These are phyloP conservation scores for Pichia kluyveri DNA, from an alignment of 805 yeast species.

Conservation along the genomic window DNA sequence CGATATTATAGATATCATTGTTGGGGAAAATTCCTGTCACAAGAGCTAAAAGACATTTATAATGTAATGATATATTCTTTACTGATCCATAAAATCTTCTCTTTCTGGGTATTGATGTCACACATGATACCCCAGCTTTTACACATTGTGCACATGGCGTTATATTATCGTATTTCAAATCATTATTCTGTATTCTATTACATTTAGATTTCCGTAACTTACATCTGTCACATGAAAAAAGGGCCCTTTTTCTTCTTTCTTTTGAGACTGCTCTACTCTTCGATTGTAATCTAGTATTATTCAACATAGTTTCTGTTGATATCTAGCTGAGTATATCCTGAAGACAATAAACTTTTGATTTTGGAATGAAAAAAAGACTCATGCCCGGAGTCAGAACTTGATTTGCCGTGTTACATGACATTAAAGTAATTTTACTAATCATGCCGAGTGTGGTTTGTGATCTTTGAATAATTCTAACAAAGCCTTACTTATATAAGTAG, in stretches of 20 bases:
- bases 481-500: too few species aligned
- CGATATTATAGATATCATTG: slow-evolving; percentile 34
- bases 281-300: slow-evolving; percentile 11
- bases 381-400: too few species aligned
- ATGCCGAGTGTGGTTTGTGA: too few species aligned
- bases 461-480: too few species aligned
- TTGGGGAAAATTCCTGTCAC: slow-evolving; percentile 36
- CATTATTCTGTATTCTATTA: slow-evolving; percentile 26
- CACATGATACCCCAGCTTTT: slow-evolving; percentile 30
- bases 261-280: slow-evolving; percentile 30
- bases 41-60: slow-evolving; percentile 31
- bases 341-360: too few species aligned
- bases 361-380: too few species aligned
- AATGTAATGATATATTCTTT: slow-evolving; percentile 35
- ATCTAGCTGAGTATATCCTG: too few species aligned
- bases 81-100: slow-evolving; percentile 33
- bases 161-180: slow-evolving; percentile 27
- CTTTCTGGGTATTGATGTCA: slow-evolving; percentile 34
- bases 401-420: too few species aligned
- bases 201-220: slow-evolving; percentile 36
- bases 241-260: slow-evolving; percentile 32
- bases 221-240: slow-evolving; percentile 38
- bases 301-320: not conserved
- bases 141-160: slow-evolving; percentile 33
- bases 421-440: too few species aligned